phyloP scores from a whole-genome alignment of 441 rosid genomes.

The Adansonia grandidieri region DNA sequence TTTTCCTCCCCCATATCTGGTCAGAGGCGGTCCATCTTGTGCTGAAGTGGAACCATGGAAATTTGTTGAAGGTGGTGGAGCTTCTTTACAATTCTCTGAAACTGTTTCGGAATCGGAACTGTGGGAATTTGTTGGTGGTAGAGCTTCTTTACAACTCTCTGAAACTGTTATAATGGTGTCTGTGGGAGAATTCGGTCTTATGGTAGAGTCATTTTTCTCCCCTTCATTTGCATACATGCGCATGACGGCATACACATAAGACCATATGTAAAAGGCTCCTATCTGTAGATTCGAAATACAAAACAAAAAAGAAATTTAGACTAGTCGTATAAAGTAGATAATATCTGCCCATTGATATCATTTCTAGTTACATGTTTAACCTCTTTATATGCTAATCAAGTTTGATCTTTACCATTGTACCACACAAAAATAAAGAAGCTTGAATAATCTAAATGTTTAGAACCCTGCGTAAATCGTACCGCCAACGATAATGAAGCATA shows the following conservation, averaged over 20 bases:
- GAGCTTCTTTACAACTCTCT: no score
- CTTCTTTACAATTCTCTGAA: constrained; percentile 18
- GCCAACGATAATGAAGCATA: constrained; percentile 48
- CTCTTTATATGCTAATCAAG: background rate
- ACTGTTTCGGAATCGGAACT: background rate
- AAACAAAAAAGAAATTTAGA: background rate
- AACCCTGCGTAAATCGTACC: constrained; percentile 26
- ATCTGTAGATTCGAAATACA: constrained; percentile 29
- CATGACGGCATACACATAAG: constrained; percentile 42
- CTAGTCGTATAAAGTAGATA: background rate
- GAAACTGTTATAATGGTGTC: background rate
- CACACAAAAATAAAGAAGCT: background rate
- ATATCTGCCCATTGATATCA: no score
- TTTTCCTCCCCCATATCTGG: background rate
- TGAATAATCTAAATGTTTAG: background rate
- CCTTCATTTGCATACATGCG: constrained; percentile 26
- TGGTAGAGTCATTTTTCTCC: background rate
- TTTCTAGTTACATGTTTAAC: background rate
- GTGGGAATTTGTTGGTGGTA: no score
- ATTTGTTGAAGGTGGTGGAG: constrained; percentile 25
- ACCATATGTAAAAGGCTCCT: constrained; percentile 42
- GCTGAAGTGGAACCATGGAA: background rate
- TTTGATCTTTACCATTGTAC: background rate
- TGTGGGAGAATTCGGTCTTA: background rate
- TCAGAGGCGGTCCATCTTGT: constrained; percentile 1